A percentile compares a stretch with the other conserved stretches of the same genome.
Evolutionary conservation across 768 basidiomycete genomes (phyloP).

Genomic region (Polyporus arcularius): DNA sequence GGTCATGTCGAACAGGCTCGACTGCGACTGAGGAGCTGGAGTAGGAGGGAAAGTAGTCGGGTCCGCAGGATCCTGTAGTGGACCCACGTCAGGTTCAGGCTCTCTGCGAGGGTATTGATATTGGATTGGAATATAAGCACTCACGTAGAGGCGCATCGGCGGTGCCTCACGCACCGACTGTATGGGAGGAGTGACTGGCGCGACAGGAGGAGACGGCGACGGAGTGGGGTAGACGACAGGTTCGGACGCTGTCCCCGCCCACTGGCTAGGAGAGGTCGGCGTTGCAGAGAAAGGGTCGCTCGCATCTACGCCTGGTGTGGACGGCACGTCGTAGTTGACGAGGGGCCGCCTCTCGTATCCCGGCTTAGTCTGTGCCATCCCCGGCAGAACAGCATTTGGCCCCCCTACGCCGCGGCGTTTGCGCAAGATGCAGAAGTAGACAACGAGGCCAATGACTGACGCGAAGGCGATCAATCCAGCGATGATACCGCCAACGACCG

Average conservation of each 20-base stretch:
- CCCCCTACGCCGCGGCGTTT: neutral
- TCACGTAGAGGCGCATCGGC: conserved; percentile 1
- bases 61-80: conserved; percentile 6
- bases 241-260: neutral
- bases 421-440: neutral
- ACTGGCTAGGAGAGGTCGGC: neutral
- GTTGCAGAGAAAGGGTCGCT: neutral
- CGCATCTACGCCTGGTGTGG: neutral
- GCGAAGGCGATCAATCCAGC: neutral
- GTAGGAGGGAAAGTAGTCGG: conserved; percentile 7
- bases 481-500: conserved; percentile 1
- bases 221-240: neutral
- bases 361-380: neutral
- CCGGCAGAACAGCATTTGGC: neutral
- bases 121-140: neutral
- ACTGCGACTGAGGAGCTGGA: neutral
- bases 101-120: no score
- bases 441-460: neutral
- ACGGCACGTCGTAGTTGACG: neutral
- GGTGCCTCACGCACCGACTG: neutral
- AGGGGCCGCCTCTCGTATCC: neutral
- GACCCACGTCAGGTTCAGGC: no score
- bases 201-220: neutral
- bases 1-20: neutral
- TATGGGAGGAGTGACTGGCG: neutral